A percentile compares a stretch with the other conserved stretches of the same genome.
phyloP scores from a whole-genome alignment of 2,329 filamentous ascomycete genomes.

The Penicillium glabrum region DNA sequence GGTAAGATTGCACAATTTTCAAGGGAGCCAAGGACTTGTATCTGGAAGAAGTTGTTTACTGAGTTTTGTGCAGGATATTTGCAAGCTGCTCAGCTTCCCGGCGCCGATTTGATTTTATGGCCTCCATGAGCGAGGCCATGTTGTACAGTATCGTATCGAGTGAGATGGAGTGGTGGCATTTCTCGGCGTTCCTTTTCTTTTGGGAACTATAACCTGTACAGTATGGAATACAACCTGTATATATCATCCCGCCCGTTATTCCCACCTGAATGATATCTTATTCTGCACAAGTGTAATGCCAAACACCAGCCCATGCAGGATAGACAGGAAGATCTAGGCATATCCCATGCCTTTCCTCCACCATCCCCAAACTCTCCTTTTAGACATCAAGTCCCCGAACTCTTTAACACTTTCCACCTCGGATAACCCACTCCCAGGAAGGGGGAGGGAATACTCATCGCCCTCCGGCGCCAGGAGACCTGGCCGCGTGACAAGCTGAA shows the following conservation, averaged over 20 bases:
- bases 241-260: background rate
- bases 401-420: constrained; percentile 66
- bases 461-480: constrained; percentile 31
- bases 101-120: constrained; percentile 24
- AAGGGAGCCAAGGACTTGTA: background rate
- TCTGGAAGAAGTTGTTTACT: constrained; percentile 1
- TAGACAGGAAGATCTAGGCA: constrained; percentile 9
- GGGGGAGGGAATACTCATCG: constrained; percentile 1
- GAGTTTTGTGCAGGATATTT: constrained; percentile 26
- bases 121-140: background rate
- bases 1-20: constrained; percentile 13
- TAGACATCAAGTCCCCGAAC: constrained; percentile 63
- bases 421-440: constrained; percentile 40
- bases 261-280: background rate
- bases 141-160: constrained; percentile 3
- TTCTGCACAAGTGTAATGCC: background rate
- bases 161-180: background rate
- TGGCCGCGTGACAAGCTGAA: constrained; percentile 61
- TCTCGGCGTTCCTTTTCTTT: background rate
- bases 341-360: constrained; percentile 68
- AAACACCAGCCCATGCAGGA: background rate
- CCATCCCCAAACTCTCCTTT: constrained; percentile 61
- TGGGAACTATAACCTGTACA: background rate
- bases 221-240: background rate
- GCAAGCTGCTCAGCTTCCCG: constrained; percentile 38